Evolutionary conservation across 768 basidiomycete species (phyloP).

Genomic region (Tricholoma furcatifolium): DNA sequence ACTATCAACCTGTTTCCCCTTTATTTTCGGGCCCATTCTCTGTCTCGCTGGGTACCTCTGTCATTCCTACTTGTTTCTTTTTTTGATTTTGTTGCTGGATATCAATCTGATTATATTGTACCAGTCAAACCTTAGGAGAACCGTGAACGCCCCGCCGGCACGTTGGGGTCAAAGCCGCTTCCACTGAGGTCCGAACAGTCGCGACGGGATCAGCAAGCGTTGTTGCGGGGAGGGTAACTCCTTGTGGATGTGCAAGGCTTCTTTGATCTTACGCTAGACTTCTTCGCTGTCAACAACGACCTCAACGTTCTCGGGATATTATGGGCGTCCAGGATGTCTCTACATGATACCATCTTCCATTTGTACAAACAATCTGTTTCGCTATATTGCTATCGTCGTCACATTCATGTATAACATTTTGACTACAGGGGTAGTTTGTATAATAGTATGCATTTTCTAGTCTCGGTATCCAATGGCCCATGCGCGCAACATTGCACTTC

Average conservation of each 20-base stretch:
- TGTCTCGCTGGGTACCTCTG: not conserved
- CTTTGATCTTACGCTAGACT: not conserved
- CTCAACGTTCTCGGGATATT: not conserved
- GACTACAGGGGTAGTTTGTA: too few species aligned
- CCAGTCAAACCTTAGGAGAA: not conserved
- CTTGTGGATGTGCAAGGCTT: constrained; percentile 3
- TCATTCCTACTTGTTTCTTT: not conserved
- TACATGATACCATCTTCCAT: not conserved
- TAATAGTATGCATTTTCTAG: too few species aligned
- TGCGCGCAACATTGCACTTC: too few species aligned
- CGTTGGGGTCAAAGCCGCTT: constrained; percentile 1
- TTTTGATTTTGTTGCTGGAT: not conserved
- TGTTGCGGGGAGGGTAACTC: not conserved
- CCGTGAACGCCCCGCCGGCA: not conserved
- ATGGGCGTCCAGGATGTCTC: not conserved
- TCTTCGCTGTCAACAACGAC: not conserved
- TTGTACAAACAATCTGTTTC: not conserved
- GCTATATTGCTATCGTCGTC: too few species aligned
- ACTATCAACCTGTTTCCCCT: not conserved
- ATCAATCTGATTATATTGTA: constrained; percentile 5
- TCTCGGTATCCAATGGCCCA: too few species aligned
- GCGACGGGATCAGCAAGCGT: not conserved
- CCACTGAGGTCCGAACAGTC: not conserved
- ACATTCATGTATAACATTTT: too few species aligned
- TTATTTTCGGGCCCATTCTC: not conserved